A percentile compares a stretch with the other conserved stretches of the same genome.
Conservation (phyloP, 2,329 filamentous ascomycete species). For the Alternaria solani region DNA sequence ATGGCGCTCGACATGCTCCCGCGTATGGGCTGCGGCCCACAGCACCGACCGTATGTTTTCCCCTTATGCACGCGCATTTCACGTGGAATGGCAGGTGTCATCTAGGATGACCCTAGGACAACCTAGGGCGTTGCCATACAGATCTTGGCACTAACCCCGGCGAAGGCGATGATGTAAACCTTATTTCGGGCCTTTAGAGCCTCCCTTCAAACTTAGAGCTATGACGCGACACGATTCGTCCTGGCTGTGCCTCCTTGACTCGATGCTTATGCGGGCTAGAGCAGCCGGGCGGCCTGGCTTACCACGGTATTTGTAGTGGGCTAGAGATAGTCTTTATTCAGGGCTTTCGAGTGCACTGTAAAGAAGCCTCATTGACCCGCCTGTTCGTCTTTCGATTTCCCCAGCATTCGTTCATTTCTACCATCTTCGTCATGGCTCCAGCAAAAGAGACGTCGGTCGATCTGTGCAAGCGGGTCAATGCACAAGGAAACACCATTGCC, state of each 20-base stretch:
- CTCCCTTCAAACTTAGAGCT: slow-evolving; percentile 19
- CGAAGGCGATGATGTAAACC: slow-evolving; percentile 31
- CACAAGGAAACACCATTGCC: slow-evolving; percentile 63
- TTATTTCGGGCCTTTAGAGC: slow-evolving; percentile 22
- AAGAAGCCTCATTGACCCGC: slow-evolving; percentile 23
- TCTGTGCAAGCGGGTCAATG: slow-evolving; percentile 66
- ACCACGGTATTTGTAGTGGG: slow-evolving; percentile 22
- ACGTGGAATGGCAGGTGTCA: slow-evolving; percentile 24
- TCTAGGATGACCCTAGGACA: slow-evolving; percentile 24
- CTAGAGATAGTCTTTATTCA: slow-evolving; percentile 20
- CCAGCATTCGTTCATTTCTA: slow-evolving; percentile 10
- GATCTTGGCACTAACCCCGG: slow-evolving; percentile 26
- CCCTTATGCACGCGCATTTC: slow-evolving; percentile 10
- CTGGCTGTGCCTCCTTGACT: slow-evolving; percentile 21
- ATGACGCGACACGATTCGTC: slow-evolving; percentile 20
- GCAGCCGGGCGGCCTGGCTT: slow-evolving; percentile 24
- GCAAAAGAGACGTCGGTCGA: slow-evolving; percentile 55
- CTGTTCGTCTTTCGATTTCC: slow-evolving; percentile 9
- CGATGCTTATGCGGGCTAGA: slow-evolving; percentile 28
- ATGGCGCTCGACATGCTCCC: slow-evolving; percentile 3
- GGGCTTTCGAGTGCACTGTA: slow-evolving; percentile 20
- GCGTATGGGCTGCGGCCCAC: slow-evolving; percentile 3
- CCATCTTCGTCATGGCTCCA: slow-evolving; percentile 38
- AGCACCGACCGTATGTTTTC: slow-evolving; percentile 3
- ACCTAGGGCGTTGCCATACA: slow-evolving; percentile 14